Base-by-base conservation (phyloP, 164 flowering plant genomes). In the Chimonanthus praecox region DNA sequence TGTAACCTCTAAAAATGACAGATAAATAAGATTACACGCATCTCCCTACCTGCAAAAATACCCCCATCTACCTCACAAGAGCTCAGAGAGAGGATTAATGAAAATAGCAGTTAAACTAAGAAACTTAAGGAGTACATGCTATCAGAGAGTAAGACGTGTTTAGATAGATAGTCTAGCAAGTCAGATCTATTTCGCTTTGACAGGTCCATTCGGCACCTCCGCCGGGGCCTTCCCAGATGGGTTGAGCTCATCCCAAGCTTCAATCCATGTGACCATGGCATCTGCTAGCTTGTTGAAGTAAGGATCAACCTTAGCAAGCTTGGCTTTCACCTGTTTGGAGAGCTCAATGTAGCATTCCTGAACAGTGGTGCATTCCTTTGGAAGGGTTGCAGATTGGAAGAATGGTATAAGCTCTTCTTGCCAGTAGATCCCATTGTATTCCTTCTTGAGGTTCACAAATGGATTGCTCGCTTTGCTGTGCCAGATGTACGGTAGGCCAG, bases 401-500 rank as follows among this genome's bases (percentile, higher is more conserved):
- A 90, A 90, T 11, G 95, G 95, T 77, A 90, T 87, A 60, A 90
- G 64, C 79, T 88, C 91, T 79, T 89, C 93, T 79, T 88, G 91
- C 93, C 91, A 88, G 84, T 72, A 85, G 72, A 89, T 88, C 10
- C 91, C 93, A 44, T 89, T 85, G 88, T 88, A 89, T 72, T 89
- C 93, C 81, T 88, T 88, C 83, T 82, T 88, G 6, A 90, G 86
- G 81, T 88, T 90, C 74, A 86, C 89, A 73, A 87, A 88, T 33
- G 94, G 91, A 82, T 89, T 85, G 79, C 93, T 88, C 6, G 91
- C 93, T 73, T 89, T 89, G 86, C 93, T 88, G 82, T 88, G 91
- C 89, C 89, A 89, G 75, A 89, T 87, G 86, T 89, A 89, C 6
- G 94, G 91, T 68, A 89, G 73, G 46, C 94, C 94, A 1, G 91